phyloP scores from a whole-genome alignment of 345 rosid genomes.

The rapeseed (Brassica napus) region DNA sequence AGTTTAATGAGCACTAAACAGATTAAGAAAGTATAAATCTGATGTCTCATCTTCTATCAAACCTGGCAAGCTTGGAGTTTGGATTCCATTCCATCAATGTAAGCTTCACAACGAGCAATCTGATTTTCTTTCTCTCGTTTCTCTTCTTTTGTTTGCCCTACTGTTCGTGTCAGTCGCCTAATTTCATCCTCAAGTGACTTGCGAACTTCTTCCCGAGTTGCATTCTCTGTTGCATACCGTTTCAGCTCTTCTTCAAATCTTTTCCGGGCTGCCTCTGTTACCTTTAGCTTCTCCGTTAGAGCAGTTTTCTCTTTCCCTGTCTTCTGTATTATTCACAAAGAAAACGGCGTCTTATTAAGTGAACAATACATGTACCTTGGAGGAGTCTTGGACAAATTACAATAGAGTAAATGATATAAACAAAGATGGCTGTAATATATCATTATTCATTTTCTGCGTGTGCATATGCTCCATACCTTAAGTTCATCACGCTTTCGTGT shows the following conservation, averaged over 20 bases:
- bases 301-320: conserved; percentile 90
- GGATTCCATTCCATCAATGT: conserved; percentile 92
- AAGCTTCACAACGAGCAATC: conserved; percentile 86
- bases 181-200: conserved; percentile 91
- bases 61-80: conserved; percentile 93
- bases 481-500: conserved; percentile 93
- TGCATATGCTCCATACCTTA: conserved; percentile 55
- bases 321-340: conserved; percentile 56
- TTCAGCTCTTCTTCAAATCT: conserved; percentile 92
- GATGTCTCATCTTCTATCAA: neutral
- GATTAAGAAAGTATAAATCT: too few relatives aligned
- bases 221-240: conserved; percentile 83
- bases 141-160: conserved; percentile 93
- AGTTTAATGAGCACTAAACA: conserved; percentile 12
- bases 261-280: conserved; percentile 85
- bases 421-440: neutral
- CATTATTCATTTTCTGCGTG: neutral
- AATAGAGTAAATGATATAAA: conserved; percentile 6
- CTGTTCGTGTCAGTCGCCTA: conserved; percentile 74
- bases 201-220: conserved; percentile 78
- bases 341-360: conserved; percentile 13
- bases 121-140: conserved; percentile 93
- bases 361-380: conserved; percentile 2
- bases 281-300: conserved; percentile 84
- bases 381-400: neutral